These are phyloP conservation scores for Phytophthora europaea DNA, from an alignment of 352 stramenopile species.

Conservation along the genomic window DNA sequence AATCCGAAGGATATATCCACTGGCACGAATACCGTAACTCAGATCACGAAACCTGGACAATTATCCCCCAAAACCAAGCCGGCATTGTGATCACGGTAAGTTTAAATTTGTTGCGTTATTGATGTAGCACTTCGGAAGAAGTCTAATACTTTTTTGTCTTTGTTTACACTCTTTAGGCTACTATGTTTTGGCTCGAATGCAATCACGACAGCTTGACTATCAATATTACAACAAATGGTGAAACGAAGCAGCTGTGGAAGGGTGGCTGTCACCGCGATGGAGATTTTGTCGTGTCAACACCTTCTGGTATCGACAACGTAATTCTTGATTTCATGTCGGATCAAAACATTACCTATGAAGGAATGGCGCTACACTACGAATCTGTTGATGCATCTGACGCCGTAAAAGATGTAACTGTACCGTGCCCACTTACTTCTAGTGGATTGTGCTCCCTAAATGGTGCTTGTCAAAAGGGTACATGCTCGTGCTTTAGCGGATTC, in stretches of 20 bases:
- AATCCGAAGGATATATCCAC: constrained; percentile 44
- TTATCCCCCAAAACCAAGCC: constrained; percentile 33
- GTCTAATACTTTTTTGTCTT: constrained; percentile 2
- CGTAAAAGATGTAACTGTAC: constrained; percentile 18
- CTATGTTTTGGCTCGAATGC: constrained; percentile 68
- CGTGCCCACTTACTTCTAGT: constrained; percentile 46
- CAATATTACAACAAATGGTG: constrained; percentile 15
- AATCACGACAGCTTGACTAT: constrained; percentile 60
- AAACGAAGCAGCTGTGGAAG: constrained; percentile 45
- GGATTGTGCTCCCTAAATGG: constrained; percentile 59
- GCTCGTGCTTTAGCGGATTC: constrained; percentile 64
- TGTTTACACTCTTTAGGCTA: constrained; percentile 32
- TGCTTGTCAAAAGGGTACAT: constrained; percentile 52
- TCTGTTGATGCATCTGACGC: constrained; percentile 15
- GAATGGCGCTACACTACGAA: constrained; percentile 59
- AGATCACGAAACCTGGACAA: constrained; percentile 49
- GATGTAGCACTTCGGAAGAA: neutral
- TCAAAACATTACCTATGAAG: constrained; percentile 47
- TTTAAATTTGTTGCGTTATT: neutral
- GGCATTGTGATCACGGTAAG: constrained; percentile 54
- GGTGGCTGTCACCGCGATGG: constrained; percentile 62
- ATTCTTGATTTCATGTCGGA: constrained; percentile 56
- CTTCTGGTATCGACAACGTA: constrained; percentile 38
- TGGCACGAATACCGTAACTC: constrained; percentile 53
- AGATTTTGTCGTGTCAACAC: constrained; percentile 49